A percentile compares a stretch with the other conserved stretches of the same genome.
phyloP scores from a whole-genome alignment of 2,329 filamentous ascomycete genomes.

The Aspergillus terreus region DNA sequence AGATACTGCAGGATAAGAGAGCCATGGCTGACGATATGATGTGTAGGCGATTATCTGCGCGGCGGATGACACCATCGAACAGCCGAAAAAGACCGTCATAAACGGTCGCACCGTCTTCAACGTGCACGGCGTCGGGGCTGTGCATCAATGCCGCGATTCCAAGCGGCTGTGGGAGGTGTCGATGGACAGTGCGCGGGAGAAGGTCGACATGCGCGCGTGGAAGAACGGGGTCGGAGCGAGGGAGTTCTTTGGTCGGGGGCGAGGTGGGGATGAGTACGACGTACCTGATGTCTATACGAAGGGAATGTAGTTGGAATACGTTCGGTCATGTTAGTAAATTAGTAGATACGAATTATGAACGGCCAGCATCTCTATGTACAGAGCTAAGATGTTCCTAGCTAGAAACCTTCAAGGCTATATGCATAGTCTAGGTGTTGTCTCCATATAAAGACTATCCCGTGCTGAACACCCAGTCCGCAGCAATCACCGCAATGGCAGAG shows the following conservation, averaged over 20 bases:
- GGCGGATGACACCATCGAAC: constrained; percentile 13
- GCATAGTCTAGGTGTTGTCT: not conserved
- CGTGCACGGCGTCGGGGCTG: not conserved
- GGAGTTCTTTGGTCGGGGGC: not conserved
- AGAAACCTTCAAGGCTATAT: not conserved
- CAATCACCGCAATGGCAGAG: not conserved
- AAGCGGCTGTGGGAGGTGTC: constrained; percentile 3
- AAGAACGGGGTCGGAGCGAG: not conserved
- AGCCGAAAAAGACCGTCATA: not conserved
- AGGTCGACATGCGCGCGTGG: constrained; percentile 1
- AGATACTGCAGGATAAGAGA: not conserved
- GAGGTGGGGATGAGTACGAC: not conserved
- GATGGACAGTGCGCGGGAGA: not conserved
- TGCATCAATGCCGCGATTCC: constrained; percentile 4
- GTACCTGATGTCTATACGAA: not conserved
- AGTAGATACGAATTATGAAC: not conserved
- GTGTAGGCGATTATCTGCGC: constrained; percentile 8
- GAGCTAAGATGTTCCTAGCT: not conserved
- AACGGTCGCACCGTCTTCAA: not conserved
- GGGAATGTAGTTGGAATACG: not conserved
- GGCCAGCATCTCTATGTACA: not conserved
- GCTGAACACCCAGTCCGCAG: not conserved
- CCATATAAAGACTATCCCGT: not conserved
- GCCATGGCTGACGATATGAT: not conserved
- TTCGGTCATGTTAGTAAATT: not conserved